Percentiles rank a stretch among this genome's conserved stretches.
Evolutionary conservation across 768 basidiomycete genomes (phyloP).

Genomic region (Trametopsis cervina): DNA sequence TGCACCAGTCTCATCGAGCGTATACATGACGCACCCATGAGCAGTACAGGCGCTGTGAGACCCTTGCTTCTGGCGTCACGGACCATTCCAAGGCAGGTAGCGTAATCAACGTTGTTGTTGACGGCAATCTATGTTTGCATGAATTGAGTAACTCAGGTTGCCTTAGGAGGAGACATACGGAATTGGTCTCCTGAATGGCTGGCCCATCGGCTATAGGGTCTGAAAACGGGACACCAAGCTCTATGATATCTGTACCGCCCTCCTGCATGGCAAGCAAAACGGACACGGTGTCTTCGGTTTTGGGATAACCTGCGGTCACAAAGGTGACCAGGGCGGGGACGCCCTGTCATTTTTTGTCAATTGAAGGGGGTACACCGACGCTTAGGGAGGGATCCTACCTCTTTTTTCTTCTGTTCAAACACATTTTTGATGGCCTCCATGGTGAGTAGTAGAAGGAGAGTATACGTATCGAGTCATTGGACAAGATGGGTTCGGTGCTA

Average conservation of each 20-base stretch:
- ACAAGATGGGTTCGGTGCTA: no score
- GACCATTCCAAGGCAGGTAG: constrained; percentile 65
- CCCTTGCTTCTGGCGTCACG: constrained; percentile 77
- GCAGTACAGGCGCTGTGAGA: constrained; percentile 77
- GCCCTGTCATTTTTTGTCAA: no score
- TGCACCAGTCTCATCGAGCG: not conserved
- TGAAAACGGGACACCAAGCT: constrained; percentile 92
- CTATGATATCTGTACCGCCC: constrained; percentile 92
- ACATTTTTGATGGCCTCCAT: constrained; percentile 72
- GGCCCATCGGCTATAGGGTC: constrained; percentile 97
- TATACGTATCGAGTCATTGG: no score
- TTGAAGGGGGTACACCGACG: no score
- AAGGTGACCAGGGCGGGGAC: constrained; percentile 73
- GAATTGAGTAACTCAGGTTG: not conserved
- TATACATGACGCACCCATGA: constrained; percentile 66
- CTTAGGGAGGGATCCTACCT: no score
- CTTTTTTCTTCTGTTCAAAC: constrained; percentile 56
- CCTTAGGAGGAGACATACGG: constrained; percentile 43
- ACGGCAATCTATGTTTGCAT: constrained; percentile 62
- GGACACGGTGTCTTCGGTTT: constrained; percentile 70
- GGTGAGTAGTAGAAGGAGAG: no score
- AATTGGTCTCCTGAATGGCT: constrained; percentile 88
- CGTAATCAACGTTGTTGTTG: constrained; percentile 72
- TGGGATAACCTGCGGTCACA: constrained; percentile 92
- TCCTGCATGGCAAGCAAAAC: constrained; percentile 88